Evolutionary conservation across 73 alveolate species (phyloP).

Genomic region (Symbiodinium natans): DNA sequence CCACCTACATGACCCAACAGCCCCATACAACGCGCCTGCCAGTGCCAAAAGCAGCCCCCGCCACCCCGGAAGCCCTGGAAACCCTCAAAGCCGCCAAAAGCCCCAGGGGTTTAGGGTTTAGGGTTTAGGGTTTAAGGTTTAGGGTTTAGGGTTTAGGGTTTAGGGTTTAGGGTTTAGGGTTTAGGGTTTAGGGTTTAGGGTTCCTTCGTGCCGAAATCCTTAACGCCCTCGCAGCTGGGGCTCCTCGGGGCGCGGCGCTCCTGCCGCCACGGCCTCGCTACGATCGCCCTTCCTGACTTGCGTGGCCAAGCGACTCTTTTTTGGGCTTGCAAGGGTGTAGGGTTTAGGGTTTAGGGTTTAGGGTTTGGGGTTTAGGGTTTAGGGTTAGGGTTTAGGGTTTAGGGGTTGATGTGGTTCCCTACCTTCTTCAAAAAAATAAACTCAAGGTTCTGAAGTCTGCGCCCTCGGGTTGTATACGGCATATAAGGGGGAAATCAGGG

Average conservation of each 20-base stretch:
- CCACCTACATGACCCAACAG: too few relatives aligned
- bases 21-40: too few relatives aligned
- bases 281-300: constrained; percentile 67
- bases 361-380: not conserved
- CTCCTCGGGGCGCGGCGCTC: constrained; percentile 53
- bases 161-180: too few relatives aligned
- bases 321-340: not conserved
- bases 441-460: too few relatives aligned
- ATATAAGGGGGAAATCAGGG: too few relatives aligned
- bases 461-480: too few relatives aligned
- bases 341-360: not conserved
- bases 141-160: not conserved
- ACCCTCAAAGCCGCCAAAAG: not conserved
- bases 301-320: not conserved
- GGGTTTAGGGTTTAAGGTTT: not conserved
- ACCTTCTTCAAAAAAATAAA: too few relatives aligned
- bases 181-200: not conserved
- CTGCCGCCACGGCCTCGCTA: constrained; percentile 62
- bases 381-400: not conserved
- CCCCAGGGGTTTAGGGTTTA: not conserved
- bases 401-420: too few relatives aligned
- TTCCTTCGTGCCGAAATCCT: too few relatives aligned
- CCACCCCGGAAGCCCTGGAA: too few relatives aligned
- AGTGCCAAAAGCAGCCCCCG: too few relatives aligned
- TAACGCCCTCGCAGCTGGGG: not conserved